phyloP scores from a whole-genome alignment of 148 eudicot species.

The Simmondsia chinensis region DNA sequence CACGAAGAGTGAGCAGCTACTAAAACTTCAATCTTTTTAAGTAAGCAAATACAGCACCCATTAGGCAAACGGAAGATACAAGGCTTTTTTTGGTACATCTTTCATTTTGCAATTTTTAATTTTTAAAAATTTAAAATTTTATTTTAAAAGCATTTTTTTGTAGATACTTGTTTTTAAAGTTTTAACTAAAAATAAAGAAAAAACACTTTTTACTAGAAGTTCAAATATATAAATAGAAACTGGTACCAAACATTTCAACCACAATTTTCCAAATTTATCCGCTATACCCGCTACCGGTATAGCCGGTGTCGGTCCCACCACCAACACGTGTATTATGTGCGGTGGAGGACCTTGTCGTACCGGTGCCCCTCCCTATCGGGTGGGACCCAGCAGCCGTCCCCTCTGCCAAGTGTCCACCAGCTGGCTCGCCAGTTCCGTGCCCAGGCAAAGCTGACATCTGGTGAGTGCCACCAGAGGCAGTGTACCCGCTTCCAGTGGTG shows the following conservation, averaged over 20 bases:
- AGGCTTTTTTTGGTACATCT: too few relatives aligned
- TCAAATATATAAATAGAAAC: too few relatives aligned
- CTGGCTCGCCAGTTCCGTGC: conserved; percentile 44
- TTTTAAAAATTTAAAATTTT: too few relatives aligned
- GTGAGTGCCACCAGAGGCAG: conserved; percentile 21
- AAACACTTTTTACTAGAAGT: too few relatives aligned
- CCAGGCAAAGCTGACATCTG: conserved; percentile 59
- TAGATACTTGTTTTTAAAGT: too few relatives aligned
- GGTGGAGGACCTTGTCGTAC: conserved; percentile 4
- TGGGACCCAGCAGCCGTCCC: conserved; percentile 12
- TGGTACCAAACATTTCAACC: background rate
- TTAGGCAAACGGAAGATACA: too few relatives aligned
- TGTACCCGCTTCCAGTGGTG: conserved; percentile 18
- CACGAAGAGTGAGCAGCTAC: too few relatives aligned
- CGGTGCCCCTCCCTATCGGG: conserved; percentile 17
- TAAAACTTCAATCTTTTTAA: too few relatives aligned
- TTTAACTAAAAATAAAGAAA: too few relatives aligned
- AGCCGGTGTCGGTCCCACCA: conserved; percentile 12
- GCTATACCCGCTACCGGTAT: conserved; percentile 18
- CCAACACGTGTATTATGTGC: conserved; percentile 19
- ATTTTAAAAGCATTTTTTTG: too few relatives aligned
- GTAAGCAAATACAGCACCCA: too few relatives aligned
- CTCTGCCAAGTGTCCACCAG: conserved; percentile 25
- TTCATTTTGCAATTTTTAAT: too few relatives aligned
- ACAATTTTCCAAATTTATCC: conserved; percentile 8